Conservation (phyloP, 177 flowering plant genomes). For the Telopea speciosissima region DNA sequence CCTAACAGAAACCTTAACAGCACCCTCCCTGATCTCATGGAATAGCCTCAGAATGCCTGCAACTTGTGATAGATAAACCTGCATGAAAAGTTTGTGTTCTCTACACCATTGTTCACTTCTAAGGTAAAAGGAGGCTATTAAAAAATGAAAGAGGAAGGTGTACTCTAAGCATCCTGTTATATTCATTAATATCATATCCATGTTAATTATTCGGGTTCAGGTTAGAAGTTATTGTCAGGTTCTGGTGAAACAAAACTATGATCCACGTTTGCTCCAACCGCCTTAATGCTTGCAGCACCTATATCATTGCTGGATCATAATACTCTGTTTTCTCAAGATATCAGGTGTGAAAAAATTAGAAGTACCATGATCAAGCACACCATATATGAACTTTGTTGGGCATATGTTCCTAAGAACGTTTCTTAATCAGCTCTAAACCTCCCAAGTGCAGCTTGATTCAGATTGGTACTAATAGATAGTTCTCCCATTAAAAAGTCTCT, state of each 20-base stretch:
- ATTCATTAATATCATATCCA: neutral
- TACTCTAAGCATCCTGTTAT: neutral
- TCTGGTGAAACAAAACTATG: neutral
- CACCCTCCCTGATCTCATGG: no score
- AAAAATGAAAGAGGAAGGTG: neutral
- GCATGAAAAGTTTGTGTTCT: constrained; percentile 9
- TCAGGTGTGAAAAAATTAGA: neutral
- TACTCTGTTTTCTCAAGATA: neutral
- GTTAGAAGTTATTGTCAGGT: neutral
- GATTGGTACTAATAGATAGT: no score
- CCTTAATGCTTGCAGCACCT: neutral
- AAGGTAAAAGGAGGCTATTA: neutral
- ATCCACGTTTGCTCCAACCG: neutral
- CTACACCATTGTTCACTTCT: neutral
- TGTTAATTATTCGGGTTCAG: neutral
- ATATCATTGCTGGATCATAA: neutral
- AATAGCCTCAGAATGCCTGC: constrained; percentile 2
- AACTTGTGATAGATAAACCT: constrained; percentile 2
- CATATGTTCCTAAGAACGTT: neutral
- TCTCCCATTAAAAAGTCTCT: neutral
- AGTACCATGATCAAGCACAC: neutral
- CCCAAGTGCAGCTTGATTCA: neutral
- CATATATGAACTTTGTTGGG: neutral
- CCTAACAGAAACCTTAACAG: constrained; percentile 9
- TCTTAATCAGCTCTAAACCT: neutral